Base-by-base conservation (phyloP, 257 asterid species). In the Petunia secreta region DNA sequence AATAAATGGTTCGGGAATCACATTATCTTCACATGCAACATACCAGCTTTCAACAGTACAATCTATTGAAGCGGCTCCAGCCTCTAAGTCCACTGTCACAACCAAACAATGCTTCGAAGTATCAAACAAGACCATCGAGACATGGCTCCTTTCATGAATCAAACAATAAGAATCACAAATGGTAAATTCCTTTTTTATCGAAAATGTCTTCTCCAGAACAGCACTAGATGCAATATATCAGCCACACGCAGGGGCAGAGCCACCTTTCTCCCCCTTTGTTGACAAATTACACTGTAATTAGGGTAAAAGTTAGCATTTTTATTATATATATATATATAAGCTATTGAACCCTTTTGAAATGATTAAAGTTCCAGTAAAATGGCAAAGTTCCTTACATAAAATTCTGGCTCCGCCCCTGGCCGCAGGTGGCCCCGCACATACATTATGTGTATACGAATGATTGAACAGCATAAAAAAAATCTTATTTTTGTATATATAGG, bases 1-100 rank as follows among this genome's bases (percentile, higher is more conserved):
- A 13, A 86, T 81, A 68, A 40, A 79, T 34, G 93, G 90, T 52
- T 85, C 90, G 58, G 9, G 81, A 60, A 80, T 37, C 9, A 57
- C 73, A 74, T 7, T 77, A 59, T 83, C 85, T 83, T 80, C 82
- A 48, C 81, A 75, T 41, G 68, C 50, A 67, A 71, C 64, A 8
- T 25, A 71, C 65, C 68, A 77, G 57, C 82, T 54, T 80, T 74
- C 80, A 14, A 68, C 40, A 10, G 75, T 75, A 53, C 69, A 46
- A n/a, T 79, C 80, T 39, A 54, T 43, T n/a, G 64, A 10, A 13
- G 67, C 10, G 48, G 77, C 68, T 74, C 36, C 82, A 40, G 9
- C 44, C 77, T 81, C 69, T 80, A 78, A 50, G 39, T 80, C 75
- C 85, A 82, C 79, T 78, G 67, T 67, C 66, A 53, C 16, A 60